phyloP scores from a whole-genome alignment of 345 rosid genomes.

The Trapa incisa region DNA sequence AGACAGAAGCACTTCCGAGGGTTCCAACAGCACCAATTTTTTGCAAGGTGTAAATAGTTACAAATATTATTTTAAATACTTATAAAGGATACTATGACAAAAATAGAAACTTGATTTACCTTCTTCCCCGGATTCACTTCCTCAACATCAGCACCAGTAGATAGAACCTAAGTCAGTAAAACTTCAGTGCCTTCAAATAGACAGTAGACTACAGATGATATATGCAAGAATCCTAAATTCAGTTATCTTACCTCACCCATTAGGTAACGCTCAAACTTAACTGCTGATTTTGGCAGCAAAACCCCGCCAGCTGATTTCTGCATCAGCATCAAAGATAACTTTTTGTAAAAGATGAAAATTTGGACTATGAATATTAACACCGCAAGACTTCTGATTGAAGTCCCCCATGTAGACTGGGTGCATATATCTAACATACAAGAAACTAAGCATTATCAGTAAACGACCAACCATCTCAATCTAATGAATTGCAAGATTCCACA shows the following conservation, averaged over 20 bases:
- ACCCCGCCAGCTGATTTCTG: conserved; percentile 91
- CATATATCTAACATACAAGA: background rate
- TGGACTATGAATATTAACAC: background rate
- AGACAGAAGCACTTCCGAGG: background rate
- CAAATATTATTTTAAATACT: background rate
- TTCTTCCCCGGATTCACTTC: conserved; percentile 61
- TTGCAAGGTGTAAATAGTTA: background rate
- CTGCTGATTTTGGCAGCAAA: conserved; percentile 81
- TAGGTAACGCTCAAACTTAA: conserved; percentile 72
- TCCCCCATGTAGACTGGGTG: background rate
- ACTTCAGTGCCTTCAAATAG: background rate
- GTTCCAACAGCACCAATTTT: background rate
- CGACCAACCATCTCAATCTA: background rate
- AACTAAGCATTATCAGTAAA: background rate
- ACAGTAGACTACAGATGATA: background rate
- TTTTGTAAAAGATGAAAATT: background rate
- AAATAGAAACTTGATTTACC: conserved; percentile 22
- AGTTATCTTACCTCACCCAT: conserved; percentile 60
- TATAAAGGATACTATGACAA: background rate
- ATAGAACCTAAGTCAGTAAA: conserved; percentile 31
- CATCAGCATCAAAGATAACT: conserved; percentile 1
- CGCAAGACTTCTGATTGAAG: background rate
- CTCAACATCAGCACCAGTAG: conserved; percentile 66
- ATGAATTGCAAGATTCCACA: background rate
- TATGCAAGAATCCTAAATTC: background rate